Evolutionary conservation across 75 land plant genomes (phyloP), one percentile per base, ranked within the genome.

Genomic region (Ceratopteris richardii): DNA sequence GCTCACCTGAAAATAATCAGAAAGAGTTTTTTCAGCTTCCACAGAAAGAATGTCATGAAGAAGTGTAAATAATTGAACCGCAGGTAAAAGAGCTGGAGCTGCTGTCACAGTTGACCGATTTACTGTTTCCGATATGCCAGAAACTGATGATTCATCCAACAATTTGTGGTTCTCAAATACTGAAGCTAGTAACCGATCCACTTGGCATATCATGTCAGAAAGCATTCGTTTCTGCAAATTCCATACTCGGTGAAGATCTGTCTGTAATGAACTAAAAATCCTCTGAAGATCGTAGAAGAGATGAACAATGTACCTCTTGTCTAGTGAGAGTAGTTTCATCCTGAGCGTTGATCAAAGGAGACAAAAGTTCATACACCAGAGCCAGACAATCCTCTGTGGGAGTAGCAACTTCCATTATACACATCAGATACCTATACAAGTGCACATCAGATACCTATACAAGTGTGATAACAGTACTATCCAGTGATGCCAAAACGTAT

Each of bases 131-230:
- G 74, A 36, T 31, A 95, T 62, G 37, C 99, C 99, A 18, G 96
- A 83, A 14, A 68, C 27, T 21, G 71, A 76, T 26, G 81, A 76
- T 40, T 90, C 96, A 74, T 95, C 92, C 29, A 95, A 68, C 31
- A 88, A 83, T 76, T 95, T 95, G 74, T 95, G 90, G 47, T 95
- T 95, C 66, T 95, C 99, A 82, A 95, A 95, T 17, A 80, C 80
- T 50, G 66, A 14, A 19, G 82, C 64, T 29, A 95, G 78, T 19
- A 90, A 57, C 50, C 81, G 87, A 54, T 71, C 76, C 50, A 84
- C 63, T 60, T 86, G 76, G 33, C 84, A 92, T 62, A 75, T 79
- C 27, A 80, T 68, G 44, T 95, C 99, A 23, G 78, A 81, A 0
- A 95, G 69, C 27, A 90, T 79, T 12, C 96, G 79, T 23, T 79